phyloP scores from a whole-genome alignment of 2,329 filamentous ascomycete species.

The Penicillium sp. region DNA sequence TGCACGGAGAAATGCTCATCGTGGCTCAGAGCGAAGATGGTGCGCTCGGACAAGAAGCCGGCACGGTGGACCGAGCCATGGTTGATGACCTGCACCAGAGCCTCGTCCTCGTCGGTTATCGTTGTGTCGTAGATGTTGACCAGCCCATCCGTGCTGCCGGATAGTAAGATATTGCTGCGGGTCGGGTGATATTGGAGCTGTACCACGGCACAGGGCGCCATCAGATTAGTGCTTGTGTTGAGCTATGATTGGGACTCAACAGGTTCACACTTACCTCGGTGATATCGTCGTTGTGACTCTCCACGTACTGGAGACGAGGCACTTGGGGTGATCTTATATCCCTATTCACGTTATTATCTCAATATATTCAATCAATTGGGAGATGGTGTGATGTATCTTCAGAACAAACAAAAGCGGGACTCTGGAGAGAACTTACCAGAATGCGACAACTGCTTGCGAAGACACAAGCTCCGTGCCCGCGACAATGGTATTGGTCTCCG shows the following conservation, averaged over 20 bases:
- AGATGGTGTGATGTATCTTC: neutral
- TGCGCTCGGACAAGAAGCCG: conserved; percentile 52
- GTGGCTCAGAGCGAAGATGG: conserved; percentile 57
- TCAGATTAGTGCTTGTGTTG: conserved; percentile 10
- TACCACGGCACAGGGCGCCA: conserved; percentile 4
- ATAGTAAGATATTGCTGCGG: conserved; percentile 52
- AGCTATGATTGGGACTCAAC: neutral
- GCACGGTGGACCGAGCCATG: conserved; percentile 60
- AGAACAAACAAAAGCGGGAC: neutral
- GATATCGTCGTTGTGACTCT: conserved; percentile 55
- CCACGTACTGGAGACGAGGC: conserved; percentile 39
- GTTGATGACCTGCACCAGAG: conserved; percentile 59
- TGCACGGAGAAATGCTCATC: conserved; percentile 60
- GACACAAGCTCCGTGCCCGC: conserved; percentile 53
- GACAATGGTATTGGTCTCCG: conserved; percentile 47
- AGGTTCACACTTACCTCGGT: conserved; percentile 48
- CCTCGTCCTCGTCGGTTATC: conserved; percentile 57
- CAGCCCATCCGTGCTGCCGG: conserved; percentile 59
- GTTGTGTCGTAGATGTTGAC: conserved; percentile 59
- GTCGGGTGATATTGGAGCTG: conserved; percentile 51
- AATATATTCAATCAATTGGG: neutral
- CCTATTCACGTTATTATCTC: conserved; percentile 30
- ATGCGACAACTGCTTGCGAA: conserved; percentile 40
- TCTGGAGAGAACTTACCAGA: conserved; percentile 38
- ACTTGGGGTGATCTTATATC: conserved; percentile 40